Percentiles rank a stretch among this genome's conserved stretches.
These are phyloP conservation scores for Saksenaea vasiformis DNA, from an alignment of 371 early-diverging fungal genomes.

Conservation along the genomic window DNA sequence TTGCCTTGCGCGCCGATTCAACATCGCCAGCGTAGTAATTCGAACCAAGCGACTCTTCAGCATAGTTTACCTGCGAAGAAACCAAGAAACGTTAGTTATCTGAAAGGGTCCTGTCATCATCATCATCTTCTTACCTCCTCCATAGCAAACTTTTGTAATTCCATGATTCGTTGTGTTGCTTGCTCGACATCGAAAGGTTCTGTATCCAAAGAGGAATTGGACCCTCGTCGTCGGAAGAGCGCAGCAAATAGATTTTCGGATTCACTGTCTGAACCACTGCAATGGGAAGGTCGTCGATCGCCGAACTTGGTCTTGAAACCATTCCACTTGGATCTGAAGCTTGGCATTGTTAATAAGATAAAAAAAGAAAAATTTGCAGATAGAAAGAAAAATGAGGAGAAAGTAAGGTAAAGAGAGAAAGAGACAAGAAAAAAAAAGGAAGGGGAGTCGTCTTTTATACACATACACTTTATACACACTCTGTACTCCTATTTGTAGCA, in stretches of 20 bases:
- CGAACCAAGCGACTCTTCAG: conserved; percentile 14
- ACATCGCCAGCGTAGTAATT: conserved; percentile 16
- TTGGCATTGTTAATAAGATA: not conserved
- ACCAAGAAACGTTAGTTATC: too few relatives aligned
- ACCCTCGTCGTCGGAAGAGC: conserved; percentile 16
- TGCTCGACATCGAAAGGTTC: conserved; percentile 8
- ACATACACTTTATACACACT: too few relatives aligned
- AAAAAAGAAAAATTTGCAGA: not conserved
- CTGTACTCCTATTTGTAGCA: too few relatives aligned
- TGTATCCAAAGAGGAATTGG: conserved; percentile 4
- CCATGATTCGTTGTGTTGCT: conserved; percentile 6
- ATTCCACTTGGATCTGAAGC: not conserved
- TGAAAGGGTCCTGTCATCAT: too few relatives aligned
- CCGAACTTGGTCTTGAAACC: not conserved
- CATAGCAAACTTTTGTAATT: conserved; percentile 14
- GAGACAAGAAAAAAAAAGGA: not conserved
- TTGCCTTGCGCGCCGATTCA: conserved; percentile 12
- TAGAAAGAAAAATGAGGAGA: not conserved
- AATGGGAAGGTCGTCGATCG: not conserved
- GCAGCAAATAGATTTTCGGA: not conserved
- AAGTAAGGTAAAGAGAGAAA: not conserved
- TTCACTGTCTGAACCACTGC: not conserved
- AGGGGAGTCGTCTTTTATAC: too few relatives aligned
- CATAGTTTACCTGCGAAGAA: conserved; percentile 12
- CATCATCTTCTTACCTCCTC: conserved; percentile 21